Percentiles rank a stretch among this genome's conserved stretches.
Conservation (phyloP, 495 filamentous ascomycete genomes). For the Hyaloscypha variabilis region DNA sequence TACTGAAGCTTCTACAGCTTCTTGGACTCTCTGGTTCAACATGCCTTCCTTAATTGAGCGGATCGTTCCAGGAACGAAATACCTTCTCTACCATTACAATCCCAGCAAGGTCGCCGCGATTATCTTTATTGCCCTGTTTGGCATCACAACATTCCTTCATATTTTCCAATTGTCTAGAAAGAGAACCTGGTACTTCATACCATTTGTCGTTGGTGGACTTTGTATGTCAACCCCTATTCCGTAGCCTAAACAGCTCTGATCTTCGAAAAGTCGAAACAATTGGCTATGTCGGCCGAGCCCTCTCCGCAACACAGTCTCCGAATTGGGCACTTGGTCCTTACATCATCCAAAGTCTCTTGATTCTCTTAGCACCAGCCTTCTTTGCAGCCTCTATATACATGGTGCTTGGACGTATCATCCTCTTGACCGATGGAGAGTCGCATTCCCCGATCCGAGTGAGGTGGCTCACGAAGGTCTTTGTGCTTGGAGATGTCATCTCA, state of each 20-base stretch:
- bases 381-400: slow-evolving; percentile 59
- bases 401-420: slow-evolving; percentile 51
- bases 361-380: slow-evolving; percentile 54
- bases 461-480: slow-evolving; percentile 48
- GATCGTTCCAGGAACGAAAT: slow-evolving; percentile 12
- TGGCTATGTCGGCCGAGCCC: slow-evolving; percentile 47
- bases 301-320: slow-evolving; percentile 39
- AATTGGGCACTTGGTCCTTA: slow-evolving; percentile 45
- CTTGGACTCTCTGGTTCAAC: neutral
- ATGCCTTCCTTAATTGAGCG: slow-evolving; percentile 3
- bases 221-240: slow-evolving; percentile 44
- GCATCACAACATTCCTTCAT: slow-evolving; percentile 47
- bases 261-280: slow-evolving; percentile 40
- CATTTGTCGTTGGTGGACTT: slow-evolving; percentile 57
- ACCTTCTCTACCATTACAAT: slow-evolving; percentile 38
- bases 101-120: slow-evolving; percentile 52
- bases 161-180: slow-evolving; percentile 47
- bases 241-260: neutral
- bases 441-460: slow-evolving; percentile 38
- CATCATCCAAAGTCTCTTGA: slow-evolving; percentile 45
- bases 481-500: slow-evolving; percentile 46
- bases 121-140: slow-evolving; percentile 55
- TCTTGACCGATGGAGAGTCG: slow-evolving; percentile 43
- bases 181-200: slow-evolving; percentile 62
- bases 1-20: neutral